Evolutionary conservation across 352 stramenopile species (phyloP), one percentile per base, ranked within the genome.

Genomic region (Globisporangium alternatum): DNA sequence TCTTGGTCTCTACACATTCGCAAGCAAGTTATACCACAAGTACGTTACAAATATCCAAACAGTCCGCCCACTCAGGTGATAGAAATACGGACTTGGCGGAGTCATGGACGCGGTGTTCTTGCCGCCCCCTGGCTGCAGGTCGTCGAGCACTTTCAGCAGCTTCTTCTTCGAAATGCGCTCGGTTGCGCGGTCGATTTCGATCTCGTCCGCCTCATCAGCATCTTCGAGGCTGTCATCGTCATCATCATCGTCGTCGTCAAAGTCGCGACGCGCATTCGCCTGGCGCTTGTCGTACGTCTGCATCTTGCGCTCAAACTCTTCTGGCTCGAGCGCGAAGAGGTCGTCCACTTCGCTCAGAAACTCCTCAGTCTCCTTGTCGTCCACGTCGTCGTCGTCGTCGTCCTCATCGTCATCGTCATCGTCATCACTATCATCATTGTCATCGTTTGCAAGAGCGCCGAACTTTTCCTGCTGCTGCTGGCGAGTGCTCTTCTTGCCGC

Each of bases 301-400:
- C 76, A 86, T 89, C 33, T 78, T 75, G 55, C 75, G 81, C 65
- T 86, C 81, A 33, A 93, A 93, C 56, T 86, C 78, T 13, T 77
- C 64, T 8, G 81, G 77, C 9, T 69, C 81, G 19, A 93, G 61
- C 22, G 63, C 56, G 39, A 93, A 90, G 10, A 93, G 67, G 31
- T 91, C 77, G 47, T 93, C 83, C 2, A 88, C 81, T 56, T 86
- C 82, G 39, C 86, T 76, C 39, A 93, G 56, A 53, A 94, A 90
- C 66, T 86, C 72, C 39, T 89, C 63, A 0, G 72, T 84, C 67
- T 91, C 82, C 33, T 83, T 64, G 45, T 93, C 81, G 1, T 72
- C 41, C 3, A 78, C 69, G 4, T 74, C 67, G 1, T 75, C 69
- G 15, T 72, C 69, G 2, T 69, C 64, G 12, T 71, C 69, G 21